A percentile compares a stretch with the other conserved stretches of the same genome.
phyloP scores from a whole-genome alignment of 2,329 filamentous ascomycete species.

The Scedosporium aurantiacum region DNA sequence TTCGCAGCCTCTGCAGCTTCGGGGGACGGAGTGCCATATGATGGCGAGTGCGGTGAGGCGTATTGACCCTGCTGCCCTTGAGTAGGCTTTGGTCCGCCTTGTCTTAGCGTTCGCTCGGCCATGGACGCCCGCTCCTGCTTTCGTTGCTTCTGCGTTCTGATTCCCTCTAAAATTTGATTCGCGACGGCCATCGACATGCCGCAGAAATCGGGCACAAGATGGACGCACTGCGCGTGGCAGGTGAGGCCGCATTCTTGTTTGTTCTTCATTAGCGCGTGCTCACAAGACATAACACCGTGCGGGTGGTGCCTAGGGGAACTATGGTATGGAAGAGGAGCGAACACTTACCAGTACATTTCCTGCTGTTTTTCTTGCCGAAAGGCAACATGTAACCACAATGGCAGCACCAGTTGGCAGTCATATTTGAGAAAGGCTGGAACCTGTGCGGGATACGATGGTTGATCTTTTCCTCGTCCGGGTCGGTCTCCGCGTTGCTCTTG shows the following conservation, averaged over 20 bases:
- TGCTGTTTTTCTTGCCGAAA: constrained; percentile 87
- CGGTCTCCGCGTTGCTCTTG: constrained; percentile 96
- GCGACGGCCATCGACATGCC: constrained; percentile 98
- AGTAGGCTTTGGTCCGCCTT: constrained; percentile 23
- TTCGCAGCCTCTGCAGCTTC: constrained; percentile 56
- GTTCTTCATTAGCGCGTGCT: too few relatives aligned
- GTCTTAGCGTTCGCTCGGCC: constrained; percentile 56
- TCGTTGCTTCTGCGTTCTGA: constrained; percentile 67
- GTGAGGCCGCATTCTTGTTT: constrained; percentile 74
- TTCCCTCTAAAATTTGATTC: constrained; percentile 82
- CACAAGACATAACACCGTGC: too few relatives aligned
- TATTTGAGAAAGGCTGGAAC: constrained; percentile 92
- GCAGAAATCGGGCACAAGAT: constrained; percentile 96
- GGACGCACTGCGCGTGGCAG: constrained; percentile 81
- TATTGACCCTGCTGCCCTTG: constrained; percentile 30
- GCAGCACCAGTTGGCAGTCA: constrained; percentile 98
- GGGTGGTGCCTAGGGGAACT: not conserved
- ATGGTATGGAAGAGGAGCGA: not conserved
- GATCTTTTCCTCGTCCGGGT: constrained; percentile 98
- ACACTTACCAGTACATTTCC: constrained; percentile 71
- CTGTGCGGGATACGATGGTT: constrained; percentile 98
- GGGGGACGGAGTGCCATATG: constrained; percentile 14
- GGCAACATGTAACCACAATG: constrained; percentile 95
- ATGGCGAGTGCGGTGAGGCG: constrained; percentile 18
- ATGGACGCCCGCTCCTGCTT: constrained; percentile 49